phyloP scores from a whole-genome alignment of 768 basidiomycete species.

The Boletus coccyginus region DNA sequence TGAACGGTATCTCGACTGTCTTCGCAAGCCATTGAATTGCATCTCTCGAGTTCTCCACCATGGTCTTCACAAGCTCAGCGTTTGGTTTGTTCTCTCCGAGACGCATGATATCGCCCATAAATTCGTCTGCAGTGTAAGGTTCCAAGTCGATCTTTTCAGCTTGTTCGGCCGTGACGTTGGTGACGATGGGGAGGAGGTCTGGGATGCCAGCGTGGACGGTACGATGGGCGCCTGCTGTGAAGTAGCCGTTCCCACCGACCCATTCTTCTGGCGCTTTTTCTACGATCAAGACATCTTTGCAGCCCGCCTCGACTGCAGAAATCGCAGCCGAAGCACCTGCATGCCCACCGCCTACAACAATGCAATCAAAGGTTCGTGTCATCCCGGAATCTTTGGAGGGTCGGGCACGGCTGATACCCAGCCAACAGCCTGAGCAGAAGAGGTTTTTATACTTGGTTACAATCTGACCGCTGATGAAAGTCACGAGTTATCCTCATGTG shows the following conservation, averaged over 20 bases:
- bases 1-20: conserved; percentile 50
- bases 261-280: conserved; percentile 65
- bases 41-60: conserved; percentile 56
- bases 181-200: conserved; percentile 56
- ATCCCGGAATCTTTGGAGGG: conserved; percentile 1
- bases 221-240: conserved; percentile 68
- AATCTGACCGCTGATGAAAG: neutral
- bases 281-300: conserved; percentile 57
- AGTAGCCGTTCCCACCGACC: conserved; percentile 71
- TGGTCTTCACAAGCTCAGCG: conserved; percentile 42
- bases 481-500: neutral
- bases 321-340: conserved; percentile 67
- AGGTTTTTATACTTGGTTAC: neutral
- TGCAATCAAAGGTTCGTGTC: conserved; percentile 43
- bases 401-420: neutral
- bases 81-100: conserved; percentile 52
- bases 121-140: conserved; percentile 55
- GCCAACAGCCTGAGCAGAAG: neutral
- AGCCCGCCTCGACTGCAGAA: conserved; percentile 57
- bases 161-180: conserved; percentile 43
- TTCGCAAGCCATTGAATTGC: conserved; percentile 57
- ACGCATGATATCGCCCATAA: conserved; percentile 58
- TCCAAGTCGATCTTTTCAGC: conserved; percentile 52
- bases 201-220: conserved; percentile 59
- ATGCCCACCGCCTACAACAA: conserved; percentile 65